These are phyloP conservation scores for Aspergillus hancockii DNA, from an alignment of 495 filamentous ascomycete species.

Conservation along the genomic window DNA sequence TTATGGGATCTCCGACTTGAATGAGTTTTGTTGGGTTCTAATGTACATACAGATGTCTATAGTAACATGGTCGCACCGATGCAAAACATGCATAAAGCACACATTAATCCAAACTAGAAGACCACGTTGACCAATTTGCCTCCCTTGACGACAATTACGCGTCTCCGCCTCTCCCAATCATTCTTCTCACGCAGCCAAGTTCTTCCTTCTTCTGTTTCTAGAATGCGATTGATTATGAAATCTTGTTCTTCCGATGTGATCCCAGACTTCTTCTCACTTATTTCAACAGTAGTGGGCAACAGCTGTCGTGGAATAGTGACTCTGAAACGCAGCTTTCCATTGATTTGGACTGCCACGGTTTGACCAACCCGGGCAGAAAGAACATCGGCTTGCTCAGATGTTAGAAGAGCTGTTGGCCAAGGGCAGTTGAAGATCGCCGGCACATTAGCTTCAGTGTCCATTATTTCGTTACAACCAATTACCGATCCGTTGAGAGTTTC, in stretches of 20 bases:
- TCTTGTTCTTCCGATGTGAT: slow-evolving; percentile 40
- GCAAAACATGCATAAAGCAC: not conserved
- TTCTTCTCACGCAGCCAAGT: slow-evolving; percentile 48
- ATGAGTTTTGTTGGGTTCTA: slow-evolving; percentile 2
- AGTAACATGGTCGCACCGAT: slow-evolving; percentile 4
- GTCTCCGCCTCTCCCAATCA: slow-evolving; percentile 46
- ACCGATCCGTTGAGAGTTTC: slow-evolving; percentile 49
- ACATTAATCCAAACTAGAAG: slow-evolving; percentile 27
- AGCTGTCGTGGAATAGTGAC: slow-evolving; percentile 53
- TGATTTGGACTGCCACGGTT: slow-evolving; percentile 69
- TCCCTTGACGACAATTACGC: slow-evolving; percentile 49
- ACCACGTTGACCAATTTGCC: slow-evolving; percentile 53
- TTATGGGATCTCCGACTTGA: not conserved
- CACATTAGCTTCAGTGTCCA: slow-evolving; percentile 13
- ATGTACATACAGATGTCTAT: slow-evolving; percentile 18
- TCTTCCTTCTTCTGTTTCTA: slow-evolving; percentile 47
- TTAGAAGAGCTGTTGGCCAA: slow-evolving; percentile 53
- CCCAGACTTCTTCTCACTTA: slow-evolving; percentile 15
- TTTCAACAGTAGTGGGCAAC: slow-evolving; percentile 20
- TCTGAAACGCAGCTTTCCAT: slow-evolving; percentile 70
- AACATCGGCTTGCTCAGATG: slow-evolving; percentile 47
- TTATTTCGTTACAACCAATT: not conserved
- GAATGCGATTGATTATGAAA: slow-evolving; percentile 58
- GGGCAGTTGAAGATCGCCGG: slow-evolving; percentile 47
- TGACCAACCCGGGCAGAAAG: slow-evolving; percentile 42